phyloP scores from a whole-genome alignment of 2,329 filamentous ascomycete genomes.

The Colletotrichum sp. region DNA sequence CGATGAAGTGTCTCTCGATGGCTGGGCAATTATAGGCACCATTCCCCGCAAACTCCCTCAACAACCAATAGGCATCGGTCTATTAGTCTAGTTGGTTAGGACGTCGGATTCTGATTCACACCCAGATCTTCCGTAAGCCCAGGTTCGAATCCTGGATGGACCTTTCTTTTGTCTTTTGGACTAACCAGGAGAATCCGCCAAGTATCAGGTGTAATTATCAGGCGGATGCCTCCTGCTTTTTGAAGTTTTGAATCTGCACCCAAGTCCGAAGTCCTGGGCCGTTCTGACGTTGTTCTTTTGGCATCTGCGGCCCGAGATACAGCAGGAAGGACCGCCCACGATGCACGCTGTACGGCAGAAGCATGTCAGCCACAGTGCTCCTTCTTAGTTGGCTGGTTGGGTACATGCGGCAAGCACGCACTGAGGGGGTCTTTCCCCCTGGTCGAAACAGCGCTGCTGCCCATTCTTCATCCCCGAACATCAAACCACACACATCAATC shows the following conservation, averaged over 20 bases:
- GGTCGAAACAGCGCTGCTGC: neutral
- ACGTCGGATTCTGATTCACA: constrained; percentile 20
- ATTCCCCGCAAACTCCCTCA: too few species aligned
- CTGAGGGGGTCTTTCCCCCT: neutral
- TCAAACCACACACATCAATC: neutral
- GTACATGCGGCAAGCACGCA: neutral
- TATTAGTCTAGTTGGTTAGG: constrained; percentile 24
- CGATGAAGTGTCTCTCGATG: neutral
- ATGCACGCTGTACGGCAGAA: neutral
- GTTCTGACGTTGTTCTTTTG: neutral
- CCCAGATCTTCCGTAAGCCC: constrained; percentile 17
- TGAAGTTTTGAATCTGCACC: neutral
- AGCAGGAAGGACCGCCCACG: neutral
- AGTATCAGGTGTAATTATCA: neutral
- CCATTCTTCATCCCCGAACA: constrained; percentile 15
- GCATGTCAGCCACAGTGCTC: neutral
- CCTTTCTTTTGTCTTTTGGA: neutral
- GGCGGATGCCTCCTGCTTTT: neutral
- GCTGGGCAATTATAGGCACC: too few species aligned
- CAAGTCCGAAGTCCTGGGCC: neutral
- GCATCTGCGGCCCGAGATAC: neutral
- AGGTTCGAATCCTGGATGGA: constrained; percentile 24
- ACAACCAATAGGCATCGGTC: neutral
- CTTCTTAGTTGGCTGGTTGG: neutral
- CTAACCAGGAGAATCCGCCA: neutral